Conservation (phyloP, 2,329 filamentous ascomycete genomes). For the Penicillium hordei region DNA sequence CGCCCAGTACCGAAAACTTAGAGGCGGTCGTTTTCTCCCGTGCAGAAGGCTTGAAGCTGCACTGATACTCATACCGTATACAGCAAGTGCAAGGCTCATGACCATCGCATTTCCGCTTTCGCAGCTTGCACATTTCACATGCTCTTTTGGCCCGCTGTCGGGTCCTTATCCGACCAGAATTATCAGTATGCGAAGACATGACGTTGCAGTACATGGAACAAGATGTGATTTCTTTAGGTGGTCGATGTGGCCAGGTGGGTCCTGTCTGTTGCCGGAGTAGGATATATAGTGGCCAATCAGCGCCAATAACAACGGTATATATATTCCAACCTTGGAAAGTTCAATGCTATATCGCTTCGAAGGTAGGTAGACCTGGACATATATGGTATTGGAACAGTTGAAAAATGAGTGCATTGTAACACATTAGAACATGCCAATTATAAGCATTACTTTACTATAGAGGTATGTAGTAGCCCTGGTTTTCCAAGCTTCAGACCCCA, state of each 20-base stretch:
- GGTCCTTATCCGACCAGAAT: not conserved
- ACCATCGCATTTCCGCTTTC: not conserved
- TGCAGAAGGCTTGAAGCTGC: not conserved
- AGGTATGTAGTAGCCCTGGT: too few species aligned
- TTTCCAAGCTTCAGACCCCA: too few species aligned
- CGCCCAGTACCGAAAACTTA: not conserved
- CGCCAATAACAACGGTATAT: not conserved
- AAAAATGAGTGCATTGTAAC: too few species aligned
- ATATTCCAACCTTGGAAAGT: too few species aligned
- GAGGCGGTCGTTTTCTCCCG: not conserved
- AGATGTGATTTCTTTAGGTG: not conserved
- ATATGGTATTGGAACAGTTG: too few species aligned
- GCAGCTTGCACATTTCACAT: not conserved
- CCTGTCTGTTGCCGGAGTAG: not conserved
- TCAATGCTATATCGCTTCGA: too few species aligned
- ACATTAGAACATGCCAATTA: too few species aligned
- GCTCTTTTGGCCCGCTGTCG: not conserved
- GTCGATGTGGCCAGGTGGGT: not conserved
- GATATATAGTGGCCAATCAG: not conserved
- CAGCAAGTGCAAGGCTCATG: not conserved
- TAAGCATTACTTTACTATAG: too few species aligned
- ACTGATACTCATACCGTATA: not conserved
- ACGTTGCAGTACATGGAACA: not conserved
- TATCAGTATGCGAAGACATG: not conserved
- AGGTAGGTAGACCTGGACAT: too few species aligned